Conservation (phyloP, 495 filamentous ascomycete genomes). For the Talaromyces proteolyticus region DNA sequence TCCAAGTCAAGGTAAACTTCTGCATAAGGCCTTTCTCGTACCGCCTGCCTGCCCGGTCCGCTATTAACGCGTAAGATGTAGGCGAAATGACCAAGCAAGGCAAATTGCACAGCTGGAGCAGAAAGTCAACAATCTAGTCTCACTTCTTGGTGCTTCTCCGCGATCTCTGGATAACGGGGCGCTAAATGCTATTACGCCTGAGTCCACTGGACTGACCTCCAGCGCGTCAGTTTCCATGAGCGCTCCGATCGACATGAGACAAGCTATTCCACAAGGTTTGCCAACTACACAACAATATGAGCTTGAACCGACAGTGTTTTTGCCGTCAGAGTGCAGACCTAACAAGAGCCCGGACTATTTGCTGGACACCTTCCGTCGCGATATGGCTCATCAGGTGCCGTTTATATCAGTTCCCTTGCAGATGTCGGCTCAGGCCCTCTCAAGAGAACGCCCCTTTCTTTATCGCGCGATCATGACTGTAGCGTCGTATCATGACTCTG, state of each 20-base stretch:
- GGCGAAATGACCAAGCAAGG: constrained; percentile 5
- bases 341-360: constrained; percentile 3
- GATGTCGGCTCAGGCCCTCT: constrained; percentile 3
- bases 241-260: not conserved
- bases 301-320: not conserved
- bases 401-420: constrained; percentile 5
- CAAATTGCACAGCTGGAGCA: constrained; percentile 4
- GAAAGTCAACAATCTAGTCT: constrained; percentile 5
- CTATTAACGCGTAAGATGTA: constrained; percentile 2
- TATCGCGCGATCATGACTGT: constrained; percentile 6
- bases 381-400: constrained; percentile 5
- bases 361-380: constrained; percentile 1
- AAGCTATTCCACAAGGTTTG: not conserved
- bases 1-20: constrained; percentile 4
- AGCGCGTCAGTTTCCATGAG: constrained; percentile 4
- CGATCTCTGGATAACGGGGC: constrained; percentile 2
- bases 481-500: constrained; percentile 4
- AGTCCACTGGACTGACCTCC: constrained; percentile 2
- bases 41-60: not conserved
- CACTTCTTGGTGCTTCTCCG: constrained; percentile 4
- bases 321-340: not conserved
- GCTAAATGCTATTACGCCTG: constrained; percentile 3
- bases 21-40: not conserved
- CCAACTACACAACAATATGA: constrained; percentile 6
- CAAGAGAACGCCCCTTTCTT: constrained; percentile 2